Base-by-base conservation (phyloP, 139 green algal species). In the Spirogloea muscicola region DNA sequence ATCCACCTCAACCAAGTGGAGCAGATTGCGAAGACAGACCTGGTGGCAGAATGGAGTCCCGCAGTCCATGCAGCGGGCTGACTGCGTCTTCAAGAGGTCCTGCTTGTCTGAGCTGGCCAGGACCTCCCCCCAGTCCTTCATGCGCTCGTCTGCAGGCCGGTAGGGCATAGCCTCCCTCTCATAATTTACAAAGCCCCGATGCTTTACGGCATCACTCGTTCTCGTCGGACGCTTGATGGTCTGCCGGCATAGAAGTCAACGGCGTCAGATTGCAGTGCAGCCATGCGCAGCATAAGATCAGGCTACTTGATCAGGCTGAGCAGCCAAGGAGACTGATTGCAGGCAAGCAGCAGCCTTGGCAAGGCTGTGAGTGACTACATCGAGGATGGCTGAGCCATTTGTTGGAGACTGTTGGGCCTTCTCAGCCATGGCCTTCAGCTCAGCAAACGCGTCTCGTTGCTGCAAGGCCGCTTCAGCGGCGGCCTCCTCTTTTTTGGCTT, bases 21-120 rank as follows among this genome's bases (percentile, higher is more conserved):
- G 46, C 21, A 21, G n/a, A n/a, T n/a, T n/a, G n/a, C n/a, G n/a
- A n/a, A n/a, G 21, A 21, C 64, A 13, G 27, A 74, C 64, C 74
- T 82, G 75, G 81, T 97, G 91, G 87, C 93, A 98, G 89, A 95
- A 98, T 60, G 93, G 93, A 3, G 93, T 97, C 60, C 93, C 93
- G 79, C 93, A 98, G 84, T 94, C 86, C 93, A 98, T 98, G 86
- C 93, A 98, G 9, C 93, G 88, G 10, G 93, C 90, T 0, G 86
- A 59, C 84, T 98, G 93, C 13, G 91, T 96, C 72, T 91, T 85
- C 65, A 97, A 88, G 77, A 94, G 84, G 38, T 90, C 87, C 0
- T 69, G 68, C 13, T 81, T 75, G 38, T 81, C 79, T 9, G 78
- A 68, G 43, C 55, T 38, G 61, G 81, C 86, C 7, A 83, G 48